These are phyloP conservation scores for Nicotiana sylvestris DNA, from an alignment of 257 asterid genomes.

Conservation along the genomic window DNA sequence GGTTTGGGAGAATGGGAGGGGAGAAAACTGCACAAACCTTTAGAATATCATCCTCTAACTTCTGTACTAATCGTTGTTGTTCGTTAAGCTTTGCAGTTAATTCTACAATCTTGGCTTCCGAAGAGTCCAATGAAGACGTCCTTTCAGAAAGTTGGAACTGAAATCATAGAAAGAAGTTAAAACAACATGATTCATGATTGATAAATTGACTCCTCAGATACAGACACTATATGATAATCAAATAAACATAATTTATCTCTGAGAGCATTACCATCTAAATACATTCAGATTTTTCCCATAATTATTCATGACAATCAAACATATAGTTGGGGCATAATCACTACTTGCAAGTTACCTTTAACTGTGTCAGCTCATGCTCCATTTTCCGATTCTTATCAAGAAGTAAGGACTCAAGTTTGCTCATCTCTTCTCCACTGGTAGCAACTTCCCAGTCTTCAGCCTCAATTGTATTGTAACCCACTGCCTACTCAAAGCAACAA, in stretches of 20 bases:
- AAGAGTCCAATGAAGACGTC: constrained; percentile 73
- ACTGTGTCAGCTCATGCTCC: constrained; percentile 94
- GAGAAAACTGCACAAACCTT: constrained; percentile 41
- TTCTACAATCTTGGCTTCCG: constrained; percentile 61
- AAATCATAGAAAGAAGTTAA: constrained; percentile 18
- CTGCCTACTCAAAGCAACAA: constrained; percentile 51
- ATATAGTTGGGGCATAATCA: no score
- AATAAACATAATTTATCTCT: not conserved
- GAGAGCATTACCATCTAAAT: not conserved
- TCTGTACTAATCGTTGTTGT: constrained; percentile 85
- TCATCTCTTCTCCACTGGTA: constrained; percentile 91
- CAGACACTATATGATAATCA: not conserved
- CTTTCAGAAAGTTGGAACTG: constrained; percentile 82
- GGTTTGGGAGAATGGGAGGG: not conserved
- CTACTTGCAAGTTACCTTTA: constrained; percentile 44
- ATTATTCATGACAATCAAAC: not conserved
- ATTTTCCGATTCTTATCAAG: constrained; percentile 94
- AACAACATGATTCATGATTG: not conserved
- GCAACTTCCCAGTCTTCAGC: constrained; percentile 99
- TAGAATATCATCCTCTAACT: constrained; percentile 88
- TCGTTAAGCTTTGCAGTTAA: constrained; percentile 55
- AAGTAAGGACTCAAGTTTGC: constrained; percentile 87
- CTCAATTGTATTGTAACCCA: constrained; percentile 95
- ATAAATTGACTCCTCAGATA: no score
- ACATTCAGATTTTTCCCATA: not conserved